Percentiles rank a stretch among this genome's conserved stretches.
These are phyloP conservation scores for Colletotrichum gloeosporioides DNA, from an alignment of 2,329 filamentous ascomycete genomes.

Conservation along the genomic window DNA sequence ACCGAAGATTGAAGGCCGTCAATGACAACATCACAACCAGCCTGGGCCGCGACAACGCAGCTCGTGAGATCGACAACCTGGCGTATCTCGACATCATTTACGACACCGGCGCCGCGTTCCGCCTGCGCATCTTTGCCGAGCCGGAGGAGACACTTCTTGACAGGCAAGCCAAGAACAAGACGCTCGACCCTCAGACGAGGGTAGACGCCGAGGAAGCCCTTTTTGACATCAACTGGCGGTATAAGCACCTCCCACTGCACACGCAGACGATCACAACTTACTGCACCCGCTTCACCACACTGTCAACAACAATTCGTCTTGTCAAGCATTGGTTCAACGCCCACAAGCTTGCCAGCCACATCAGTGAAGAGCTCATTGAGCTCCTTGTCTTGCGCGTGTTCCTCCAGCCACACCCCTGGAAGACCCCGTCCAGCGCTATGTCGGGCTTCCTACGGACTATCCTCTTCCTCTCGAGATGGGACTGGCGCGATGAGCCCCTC, in stretches of 20 bases:
- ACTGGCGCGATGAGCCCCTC: conserved; percentile 86
- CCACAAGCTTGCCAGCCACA: conserved; percentile 79
- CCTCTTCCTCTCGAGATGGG: conserved; percentile 82
- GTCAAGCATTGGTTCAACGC: conserved; percentile 88
- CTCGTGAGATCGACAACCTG: conserved; percentile 73
- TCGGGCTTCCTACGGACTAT: conserved; percentile 85
- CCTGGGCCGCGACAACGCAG: conserved; percentile 81
- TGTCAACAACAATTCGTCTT: conserved; percentile 84
- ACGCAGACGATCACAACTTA: conserved; percentile 82
- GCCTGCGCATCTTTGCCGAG: conserved; percentile 87
- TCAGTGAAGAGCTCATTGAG: conserved; percentile 84
- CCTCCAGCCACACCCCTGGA: conserved; percentile 82
- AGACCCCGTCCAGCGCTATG: conserved; percentile 74
- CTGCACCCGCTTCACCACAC: conserved; percentile 78
- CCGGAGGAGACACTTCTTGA: conserved; percentile 83
- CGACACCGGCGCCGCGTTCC: conserved; percentile 74
- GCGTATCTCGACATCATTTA: conserved; percentile 85
- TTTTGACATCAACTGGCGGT: conserved; percentile 73
- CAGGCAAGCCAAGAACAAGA: conserved; percentile 77
- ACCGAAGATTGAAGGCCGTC: conserved; percentile 68
- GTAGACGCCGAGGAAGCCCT: conserved; percentile 75
- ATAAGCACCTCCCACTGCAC: conserved; percentile 76
- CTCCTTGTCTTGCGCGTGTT: conserved; percentile 81
- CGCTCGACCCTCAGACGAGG: conserved; percentile 66
- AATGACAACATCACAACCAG: conserved; percentile 68